phyloP scores from a whole-genome alignment of 169 alveolate species.

The Plasmodium reichenowi region DNA sequence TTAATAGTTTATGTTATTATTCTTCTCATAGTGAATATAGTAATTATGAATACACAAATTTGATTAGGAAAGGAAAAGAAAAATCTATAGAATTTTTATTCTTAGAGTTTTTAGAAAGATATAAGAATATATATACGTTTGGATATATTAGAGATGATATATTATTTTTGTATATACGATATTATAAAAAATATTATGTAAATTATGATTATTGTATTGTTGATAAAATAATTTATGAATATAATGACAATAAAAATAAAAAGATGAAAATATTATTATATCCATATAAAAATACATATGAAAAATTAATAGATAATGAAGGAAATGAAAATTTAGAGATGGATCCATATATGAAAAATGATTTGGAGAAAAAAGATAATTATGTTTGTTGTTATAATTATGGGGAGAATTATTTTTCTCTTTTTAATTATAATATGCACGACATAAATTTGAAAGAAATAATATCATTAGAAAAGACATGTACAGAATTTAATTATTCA shows the following conservation, averaged over 20 bases:
- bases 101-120: conserved; percentile 52
- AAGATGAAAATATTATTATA: neutral
- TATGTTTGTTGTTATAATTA: neutral
- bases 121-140: conserved; percentile 59
- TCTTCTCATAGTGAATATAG: conserved; percentile 62
- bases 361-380: neutral
- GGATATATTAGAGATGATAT: conserved; percentile 64
- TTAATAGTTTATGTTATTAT: conserved; percentile 64
- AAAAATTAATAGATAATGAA: neutral
- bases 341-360: neutral
- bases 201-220: conserved; percentile 35
- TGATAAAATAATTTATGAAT: conserved; percentile 5
- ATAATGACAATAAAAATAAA: conserved; percentile 2
- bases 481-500: conserved; percentile 19
- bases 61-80: conserved; percentile 53
- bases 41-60: conserved; percentile 71
- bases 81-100: conserved; percentile 62
- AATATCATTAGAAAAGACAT: conserved; percentile 21
- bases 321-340: neutral
- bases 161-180: conserved; percentile 63
- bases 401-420: neutral
- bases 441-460: conserved; percentile 30
- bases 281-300: no score
- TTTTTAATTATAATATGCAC: conserved; percentile 20
- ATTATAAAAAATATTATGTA: conserved; percentile 37